Evolutionary conservation across 306 rosid species (phyloP).

Genomic region (Trifolium dubium): DNA sequence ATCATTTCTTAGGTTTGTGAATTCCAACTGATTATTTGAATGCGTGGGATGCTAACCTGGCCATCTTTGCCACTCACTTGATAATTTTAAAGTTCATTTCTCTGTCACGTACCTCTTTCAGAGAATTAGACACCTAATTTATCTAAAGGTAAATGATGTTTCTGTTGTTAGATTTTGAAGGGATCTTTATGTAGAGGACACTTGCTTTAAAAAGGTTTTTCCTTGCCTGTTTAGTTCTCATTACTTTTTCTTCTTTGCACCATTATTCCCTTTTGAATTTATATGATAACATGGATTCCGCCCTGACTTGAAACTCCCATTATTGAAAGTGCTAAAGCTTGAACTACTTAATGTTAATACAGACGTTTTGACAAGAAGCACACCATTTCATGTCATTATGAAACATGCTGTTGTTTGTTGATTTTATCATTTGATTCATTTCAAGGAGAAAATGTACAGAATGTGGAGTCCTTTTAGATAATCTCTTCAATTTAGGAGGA

Average conservation of each 20-base stretch:
- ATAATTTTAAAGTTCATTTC: neutral
- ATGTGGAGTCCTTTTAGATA: neutral
- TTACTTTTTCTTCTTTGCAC: neutral
- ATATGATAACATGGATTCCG: neutral
- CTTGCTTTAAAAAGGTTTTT: neutral
- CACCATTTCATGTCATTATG: neutral
- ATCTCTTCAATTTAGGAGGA: constrained; percentile 8
- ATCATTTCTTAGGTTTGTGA: neutral
- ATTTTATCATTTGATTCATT: neutral
- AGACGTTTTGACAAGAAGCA: neutral
- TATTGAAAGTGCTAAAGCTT: constrained; percentile 3
- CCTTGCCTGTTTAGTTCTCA: neutral
- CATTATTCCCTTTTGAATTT: neutral
- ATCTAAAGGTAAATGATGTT: neutral
- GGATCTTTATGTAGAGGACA: neutral
- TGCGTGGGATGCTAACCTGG: neutral
- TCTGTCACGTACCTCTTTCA: neutral
- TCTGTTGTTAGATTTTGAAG: neutral
- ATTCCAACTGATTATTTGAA: neutral
- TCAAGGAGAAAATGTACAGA: neutral
- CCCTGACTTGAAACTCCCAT: constrained; percentile 8
- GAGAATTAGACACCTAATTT: neutral
- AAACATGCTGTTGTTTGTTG: neutral
- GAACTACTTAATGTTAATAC: constrained; percentile 2
- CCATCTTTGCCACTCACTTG: neutral